Percentiles rank a stretch among this genome's conserved stretches.
Conservation (phyloP, 805 yeast genomes). For the Spathaspora boniae region DNA sequence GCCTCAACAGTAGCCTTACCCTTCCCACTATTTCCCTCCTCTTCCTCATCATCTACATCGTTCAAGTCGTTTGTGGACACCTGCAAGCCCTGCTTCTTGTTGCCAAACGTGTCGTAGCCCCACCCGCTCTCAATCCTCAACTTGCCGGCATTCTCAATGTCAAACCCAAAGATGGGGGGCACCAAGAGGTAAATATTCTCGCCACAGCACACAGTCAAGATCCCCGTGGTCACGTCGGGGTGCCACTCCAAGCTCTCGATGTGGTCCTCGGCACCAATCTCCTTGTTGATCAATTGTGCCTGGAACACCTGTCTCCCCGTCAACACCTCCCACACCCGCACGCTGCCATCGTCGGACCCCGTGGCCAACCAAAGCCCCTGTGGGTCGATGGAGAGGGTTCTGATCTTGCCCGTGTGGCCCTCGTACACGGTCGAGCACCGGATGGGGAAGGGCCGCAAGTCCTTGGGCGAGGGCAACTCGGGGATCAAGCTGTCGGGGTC, state of each 20-base stretch:
- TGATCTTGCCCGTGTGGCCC: slow-evolving; percentile 82
- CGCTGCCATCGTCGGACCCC: slow-evolving; percentile 95
- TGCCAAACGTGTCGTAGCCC: slow-evolving; percentile 73
- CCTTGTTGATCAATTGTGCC: slow-evolving; percentile 47
- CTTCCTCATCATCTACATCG: slow-evolving; percentile 30
- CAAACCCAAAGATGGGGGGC: slow-evolving; percentile 90
- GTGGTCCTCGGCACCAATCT: slow-evolving; percentile 64
- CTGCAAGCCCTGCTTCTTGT: slow-evolving; percentile 39
- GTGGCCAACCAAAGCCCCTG: slow-evolving; percentile 94
- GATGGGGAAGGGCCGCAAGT: slow-evolving; percentile 94
- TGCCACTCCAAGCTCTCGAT: slow-evolving; percentile 87
- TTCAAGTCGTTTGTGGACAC: slow-evolving; percentile 35
- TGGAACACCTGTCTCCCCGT: slow-evolving; percentile 92
- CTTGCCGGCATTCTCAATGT: slow-evolving; percentile 76
- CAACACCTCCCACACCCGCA: slow-evolving; percentile 93
- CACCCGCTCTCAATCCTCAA: slow-evolving; percentile 84
- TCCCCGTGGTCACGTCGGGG: slow-evolving; percentile 70
- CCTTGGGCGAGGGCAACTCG: slow-evolving; percentile 94
- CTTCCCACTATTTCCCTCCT: slow-evolving; percentile 11
- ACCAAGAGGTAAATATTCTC: slow-evolving; percentile 73
- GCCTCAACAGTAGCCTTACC: slow-evolving; percentile 26
- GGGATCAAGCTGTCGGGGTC: slow-evolving; percentile 97
- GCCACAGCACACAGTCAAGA: slow-evolving; percentile 82
- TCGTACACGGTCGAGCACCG: slow-evolving; percentile 76
- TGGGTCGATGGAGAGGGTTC: slow-evolving; percentile 83